phyloP scores from a whole-genome alignment of 225 moss, liverwort and hornwort species.

The Marchantia polymorpha region DNA sequence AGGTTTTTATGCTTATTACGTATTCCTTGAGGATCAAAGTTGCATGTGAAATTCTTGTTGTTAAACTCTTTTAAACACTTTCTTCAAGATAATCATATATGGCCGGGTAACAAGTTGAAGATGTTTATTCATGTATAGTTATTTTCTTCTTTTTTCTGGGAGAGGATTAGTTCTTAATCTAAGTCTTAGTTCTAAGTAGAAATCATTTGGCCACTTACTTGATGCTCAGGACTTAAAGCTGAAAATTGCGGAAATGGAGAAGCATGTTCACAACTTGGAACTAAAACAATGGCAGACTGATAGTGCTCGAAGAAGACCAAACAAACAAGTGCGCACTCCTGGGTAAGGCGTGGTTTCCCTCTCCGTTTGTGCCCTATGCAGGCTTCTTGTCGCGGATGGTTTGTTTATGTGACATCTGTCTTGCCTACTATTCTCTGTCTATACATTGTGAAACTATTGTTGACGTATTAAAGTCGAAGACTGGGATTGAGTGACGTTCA shows the following conservation, averaged over 20 bases:
- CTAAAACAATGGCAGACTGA: constrained; percentile 60
- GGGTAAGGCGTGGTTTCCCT: constrained; percentile 25
- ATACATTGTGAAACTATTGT: no score
- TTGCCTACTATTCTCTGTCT: not conserved
- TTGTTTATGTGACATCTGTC: not conserved
- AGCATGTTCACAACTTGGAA: constrained; percentile 86
- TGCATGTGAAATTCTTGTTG: no score
- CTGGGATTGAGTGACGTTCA: not conserved
- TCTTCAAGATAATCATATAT: no score
- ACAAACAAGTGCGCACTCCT: constrained; percentile 31
- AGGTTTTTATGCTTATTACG: no score
- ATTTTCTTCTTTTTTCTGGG: not conserved
- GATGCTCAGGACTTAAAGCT: constrained; percentile 74
- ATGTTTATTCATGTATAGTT: no score
- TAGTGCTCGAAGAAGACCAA: constrained; percentile 24
- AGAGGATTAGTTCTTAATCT: not conserved
- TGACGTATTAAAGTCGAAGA: no score
- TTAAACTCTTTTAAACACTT: no score
- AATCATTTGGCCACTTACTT: not conserved
- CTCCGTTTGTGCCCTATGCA: not conserved
- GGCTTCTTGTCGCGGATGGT: not conserved
- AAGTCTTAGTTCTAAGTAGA: not conserved
- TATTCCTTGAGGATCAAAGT: no score
- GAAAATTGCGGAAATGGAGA: constrained; percentile 86
- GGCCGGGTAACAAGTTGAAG: no score